These are phyloP conservation scores for Conticribra guillardii DNA, from an alignment of 108 stramenopile species.

Conservation along the genomic window DNA sequence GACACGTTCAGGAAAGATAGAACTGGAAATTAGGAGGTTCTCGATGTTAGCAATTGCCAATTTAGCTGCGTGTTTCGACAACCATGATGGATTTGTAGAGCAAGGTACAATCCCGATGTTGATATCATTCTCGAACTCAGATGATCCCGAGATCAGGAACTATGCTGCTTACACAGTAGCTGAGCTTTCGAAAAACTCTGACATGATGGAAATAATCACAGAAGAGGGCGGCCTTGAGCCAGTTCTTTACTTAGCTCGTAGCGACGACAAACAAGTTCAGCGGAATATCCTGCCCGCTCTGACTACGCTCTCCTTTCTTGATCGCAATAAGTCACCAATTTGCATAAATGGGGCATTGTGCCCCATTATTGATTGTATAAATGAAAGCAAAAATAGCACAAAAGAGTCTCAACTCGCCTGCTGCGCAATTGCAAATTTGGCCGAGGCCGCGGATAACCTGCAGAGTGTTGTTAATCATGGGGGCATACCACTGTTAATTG, in stretches of 20 bases:
- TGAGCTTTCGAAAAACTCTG: conserved; percentile 76
- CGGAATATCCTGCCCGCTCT: conserved; percentile 79
- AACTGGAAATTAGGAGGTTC: conserved; percentile 80
- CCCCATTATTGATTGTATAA: conserved; percentile 56
- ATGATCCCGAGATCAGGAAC: conserved; percentile 74
- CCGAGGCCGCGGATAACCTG: conserved; percentile 77
- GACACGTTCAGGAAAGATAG: conserved; percentile 72
- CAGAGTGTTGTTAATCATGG: conserved; percentile 62
- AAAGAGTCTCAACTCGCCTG: conserved; percentile 67
- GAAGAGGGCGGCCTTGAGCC: conserved; percentile 86
- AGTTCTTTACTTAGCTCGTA: conserved; percentile 80
- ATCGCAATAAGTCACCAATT: conserved; percentile 78
- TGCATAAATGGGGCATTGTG: conserved; percentile 75
- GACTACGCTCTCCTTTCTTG: conserved; percentile 75
- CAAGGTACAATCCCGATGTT: conserved; percentile 83
- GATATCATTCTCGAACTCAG: conserved; percentile 74
- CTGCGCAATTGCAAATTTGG: conserved; percentile 84
- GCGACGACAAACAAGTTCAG: conserved; percentile 75
- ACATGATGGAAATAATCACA: conserved; percentile 74
- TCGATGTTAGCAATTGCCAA: conserved; percentile 80
- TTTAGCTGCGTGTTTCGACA: conserved; percentile 69
- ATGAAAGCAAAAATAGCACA: conserved; percentile 3
- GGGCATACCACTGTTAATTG: conserved; percentile 66
- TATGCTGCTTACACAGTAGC: conserved; percentile 86
- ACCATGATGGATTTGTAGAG: conserved; percentile 71